phyloP scores from a whole-genome alignment of 331 rosid species.

The Rosa hybrid region DNA sequence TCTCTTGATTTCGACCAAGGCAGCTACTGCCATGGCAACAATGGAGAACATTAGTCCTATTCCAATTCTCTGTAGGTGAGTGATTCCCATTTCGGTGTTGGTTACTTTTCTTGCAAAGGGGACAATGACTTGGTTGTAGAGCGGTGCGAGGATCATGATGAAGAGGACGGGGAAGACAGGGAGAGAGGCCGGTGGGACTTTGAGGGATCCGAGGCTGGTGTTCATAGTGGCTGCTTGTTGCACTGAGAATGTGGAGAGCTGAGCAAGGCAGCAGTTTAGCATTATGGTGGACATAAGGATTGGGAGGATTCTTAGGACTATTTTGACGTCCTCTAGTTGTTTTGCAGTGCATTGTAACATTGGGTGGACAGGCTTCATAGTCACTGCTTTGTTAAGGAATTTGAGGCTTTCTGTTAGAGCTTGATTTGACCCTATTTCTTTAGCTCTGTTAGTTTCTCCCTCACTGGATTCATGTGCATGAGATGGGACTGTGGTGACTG shows the following conservation, averaged over 20 bases:
- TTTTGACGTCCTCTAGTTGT: constrained; percentile 69
- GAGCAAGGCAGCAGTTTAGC: constrained; percentile 84
- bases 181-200: constrained; percentile 81
- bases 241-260: constrained; percentile 83
- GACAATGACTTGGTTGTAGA: constrained; percentile 52
- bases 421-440: constrained; percentile 22
- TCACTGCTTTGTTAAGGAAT: constrained; percentile 50
- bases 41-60: constrained; percentile 58
- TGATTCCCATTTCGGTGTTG: constrained; percentile 61
- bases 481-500: constrained; percentile 34
- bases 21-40: constrained; percentile 79
- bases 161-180: constrained; percentile 73
- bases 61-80: constrained; percentile 67
- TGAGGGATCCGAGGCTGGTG: constrained; percentile 58
- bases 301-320: constrained; percentile 58
- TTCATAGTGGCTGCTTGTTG: constrained; percentile 84
- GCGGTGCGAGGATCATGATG: constrained; percentile 67
- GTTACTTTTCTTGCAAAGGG: constrained; percentile 60
- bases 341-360: constrained; percentile 44
- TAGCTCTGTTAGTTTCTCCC: constrained; percentile 21
- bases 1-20: constrained; percentile 67
- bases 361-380: constrained; percentile 39
- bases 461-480: constrained; percentile 26
- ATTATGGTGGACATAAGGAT: constrained; percentile 73
- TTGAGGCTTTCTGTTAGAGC: constrained; percentile 43